Base-by-base conservation (phyloP, 2,329 filamentous ascomycete genomes). In the Fusarium humuli region DNA sequence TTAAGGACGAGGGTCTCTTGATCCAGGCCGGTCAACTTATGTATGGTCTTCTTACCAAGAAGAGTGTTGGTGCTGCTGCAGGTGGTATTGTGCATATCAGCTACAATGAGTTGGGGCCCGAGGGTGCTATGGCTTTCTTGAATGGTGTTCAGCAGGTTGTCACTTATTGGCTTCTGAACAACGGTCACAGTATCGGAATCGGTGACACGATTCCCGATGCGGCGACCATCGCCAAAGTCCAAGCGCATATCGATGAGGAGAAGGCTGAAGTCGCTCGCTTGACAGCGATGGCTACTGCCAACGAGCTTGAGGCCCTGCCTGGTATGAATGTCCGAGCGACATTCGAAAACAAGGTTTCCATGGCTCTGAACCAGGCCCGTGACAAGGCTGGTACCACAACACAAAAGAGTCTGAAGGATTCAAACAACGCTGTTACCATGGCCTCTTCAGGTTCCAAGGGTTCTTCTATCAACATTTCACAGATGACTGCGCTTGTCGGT, bases 251-350 rank as follows among this genome's bases (percentile, higher is more conserved):
- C 71, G 87, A 92, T 27, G 86, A 88, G 42, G 90, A 97, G 76
- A 99, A 99, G 84, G 85, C 85, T 1, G 90, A 94, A 72, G 94
- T 99, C 60, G 89, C 90, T 45, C 83, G 86, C 4, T 88, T 97
- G 62, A 96, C 94, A 12, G 85, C 86, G 8, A 85, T 88, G 77
- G 97, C 97, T 3, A 97, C 94, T 6, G 89, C 90, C 53, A 97
- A 98, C 79, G 86, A 91, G 74, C 89, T 99, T 48, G 96, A 99
- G 80, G 89, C 94, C n/a, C 83, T 96, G 57, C 96, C 96, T 45
- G 96, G 96, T 88, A 98, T 99, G 94, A 99, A 97, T 72, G 92
- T 99, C 65, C 92, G 97, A 85, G 94, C 97, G 78, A 98, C 96
- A 0, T 99, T 99, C 78, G 96, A 99, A 82, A 97, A 92, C 83